Evolutionary conservation across 2,329 filamentous ascomycete genomes (phyloP).

Genomic region (Acephala macrosclerotiorum): DNA sequence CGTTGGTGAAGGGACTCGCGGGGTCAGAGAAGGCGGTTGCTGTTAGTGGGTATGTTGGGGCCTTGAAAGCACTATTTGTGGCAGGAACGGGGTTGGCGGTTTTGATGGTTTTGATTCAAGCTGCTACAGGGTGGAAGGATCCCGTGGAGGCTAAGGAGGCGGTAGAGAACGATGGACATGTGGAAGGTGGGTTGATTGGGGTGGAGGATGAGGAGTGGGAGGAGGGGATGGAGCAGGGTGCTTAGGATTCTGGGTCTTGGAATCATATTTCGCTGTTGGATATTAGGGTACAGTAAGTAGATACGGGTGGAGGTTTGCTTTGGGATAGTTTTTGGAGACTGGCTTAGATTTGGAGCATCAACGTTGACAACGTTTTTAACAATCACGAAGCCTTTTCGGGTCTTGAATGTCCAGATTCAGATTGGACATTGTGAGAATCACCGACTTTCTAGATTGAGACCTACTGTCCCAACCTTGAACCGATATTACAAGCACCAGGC

Average conservation of each 20-base stretch:
- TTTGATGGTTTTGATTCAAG: conserved; percentile 59
- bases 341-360: not conserved
- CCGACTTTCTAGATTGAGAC: not conserved
- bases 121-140: conserved; percentile 62
- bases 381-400: not conserved
- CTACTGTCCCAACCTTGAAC: not conserved
- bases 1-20: conserved; percentile 55
- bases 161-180: conserved; percentile 6
- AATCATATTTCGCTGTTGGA: not conserved
- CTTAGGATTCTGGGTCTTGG: not conserved
- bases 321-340: not conserved
- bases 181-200: no score
- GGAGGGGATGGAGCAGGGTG: conserved; percentile 32
- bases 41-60: conserved; percentile 59
- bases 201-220: conserved; percentile 35
- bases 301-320: not conserved
- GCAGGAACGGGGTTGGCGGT: conserved; percentile 57
- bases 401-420: not conserved
- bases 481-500: not conserved
- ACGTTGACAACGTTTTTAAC: not conserved
- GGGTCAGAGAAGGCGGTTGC: conserved; percentile 60
- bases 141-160: conserved; percentile 32
- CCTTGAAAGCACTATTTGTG: conserved; percentile 59
- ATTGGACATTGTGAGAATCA: not conserved
- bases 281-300: not conserved